Evolutionary conservation across 2,329 filamentous ascomycete species (phyloP), one percentile per base, ranked within the genome.

Genomic region (Coniochaeta ligniaria): DNA sequence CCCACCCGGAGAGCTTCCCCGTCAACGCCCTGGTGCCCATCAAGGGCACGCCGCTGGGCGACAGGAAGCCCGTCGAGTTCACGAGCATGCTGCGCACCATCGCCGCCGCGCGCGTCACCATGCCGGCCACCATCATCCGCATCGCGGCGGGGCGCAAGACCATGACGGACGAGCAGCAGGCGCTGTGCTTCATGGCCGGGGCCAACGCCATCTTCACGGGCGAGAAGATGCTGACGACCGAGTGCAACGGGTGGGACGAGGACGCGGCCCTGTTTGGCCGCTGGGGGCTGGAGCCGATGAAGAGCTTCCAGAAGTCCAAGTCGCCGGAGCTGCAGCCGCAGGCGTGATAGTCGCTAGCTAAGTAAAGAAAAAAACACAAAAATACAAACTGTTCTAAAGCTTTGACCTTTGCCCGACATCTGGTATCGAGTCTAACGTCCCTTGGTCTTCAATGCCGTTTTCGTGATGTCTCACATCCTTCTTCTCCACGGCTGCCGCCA

Each of bases 131-230:
- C 20, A 96, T 96, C 66, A 91, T 96, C 65, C 86, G 92, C 50
- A 86, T 96, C 56, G 92, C 92, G 0, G 92, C 92, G 0, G 92
- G 92, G 2, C 81, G 92, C 55, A 92, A 91, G 72, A 90, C 87
- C 14, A 89, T 96, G 83, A 83, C 84, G 4, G 92, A 96, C 76
- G 91, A 95, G 75, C 89, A 96, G 78, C 92, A 96, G 76, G 87
- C 91, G 16, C 73, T 94, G 65, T 96, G 92, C 74, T 96, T 96
- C 77, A 88, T 91, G 83, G 91, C 92, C 0, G 92, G 92, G 16
- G 92, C 92, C 1, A 96, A 96, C 68, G 92, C 92, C n/a, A 89
- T 96, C 36, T 96, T 96, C 71, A 96, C 92, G 0, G 92, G 92
- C 9, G 92, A 96, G 78, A 96, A 94, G 81, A 96, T 96, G 92